Evolutionary conservation across 2,329 filamentous ascomycete genomes (phyloP), one percentile per base, ranked within the genome.

Genomic region (Leptographium radiaticola): DNA sequence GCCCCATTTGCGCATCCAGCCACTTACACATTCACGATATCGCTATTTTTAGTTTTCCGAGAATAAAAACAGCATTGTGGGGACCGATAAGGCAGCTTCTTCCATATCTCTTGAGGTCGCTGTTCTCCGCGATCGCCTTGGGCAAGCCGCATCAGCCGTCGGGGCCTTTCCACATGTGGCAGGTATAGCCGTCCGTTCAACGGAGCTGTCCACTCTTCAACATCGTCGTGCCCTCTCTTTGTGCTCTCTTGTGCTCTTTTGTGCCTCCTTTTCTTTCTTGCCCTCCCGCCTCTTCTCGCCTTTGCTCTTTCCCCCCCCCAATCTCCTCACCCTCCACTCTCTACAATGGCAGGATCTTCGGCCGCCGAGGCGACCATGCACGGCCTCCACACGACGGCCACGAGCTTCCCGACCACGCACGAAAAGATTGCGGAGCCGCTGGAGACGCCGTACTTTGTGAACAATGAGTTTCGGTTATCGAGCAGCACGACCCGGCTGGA

Each of bases 381-480:
- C 18, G 42, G 43, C 34, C 43, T 46, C 34, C 9, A 46, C 42
- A 52, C 51, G 18, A 47, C 38, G 38, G 75, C 74, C 49, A 75
- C 70, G n/a, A 44, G 30, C 65, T 90, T 83, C 67, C 85, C 84
- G 25, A 84, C 74, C 53, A 81, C 75, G 20, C 87, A 91, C 71
- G 83, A 86, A 53, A 81, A 81, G 71, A 82, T 89, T 62, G 64
- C 77, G 60, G 68, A 78, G 55, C 81, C 85, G 46, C 70, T 77
- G 62, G 80, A 90, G 66, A 91, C 87, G 16, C 84, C 81, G 31
- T 89, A 86, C 73, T 91, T 91, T 67, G 67, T 91, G 61, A 80
- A 91, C 75, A 93, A 91, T 71, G 71, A 85, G 67, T 89, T 90
- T 65, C 71, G 83, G 52, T 69, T 76, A 49, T 89, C 86, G 18